Percentiles rank a stretch among this genome's conserved stretches.
Conservation (phyloP, 2,329 filamentous ascomycete genomes). For the Magnaporthiopsis rhizophila region DNA sequence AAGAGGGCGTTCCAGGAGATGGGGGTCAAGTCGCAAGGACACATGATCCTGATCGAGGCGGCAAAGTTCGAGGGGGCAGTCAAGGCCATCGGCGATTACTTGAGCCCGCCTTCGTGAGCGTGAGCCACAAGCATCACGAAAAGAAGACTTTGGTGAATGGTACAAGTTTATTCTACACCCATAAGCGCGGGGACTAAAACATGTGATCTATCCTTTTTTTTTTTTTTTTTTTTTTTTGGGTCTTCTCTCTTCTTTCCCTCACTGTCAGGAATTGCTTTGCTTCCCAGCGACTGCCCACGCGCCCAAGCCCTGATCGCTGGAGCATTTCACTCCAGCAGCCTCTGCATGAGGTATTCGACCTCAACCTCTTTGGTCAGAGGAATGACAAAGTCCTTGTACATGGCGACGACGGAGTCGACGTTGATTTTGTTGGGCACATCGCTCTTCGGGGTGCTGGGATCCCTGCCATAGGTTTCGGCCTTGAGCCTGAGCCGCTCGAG, state of each 20-base stretch:
- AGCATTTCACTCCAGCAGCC: slow-evolving; percentile 47
- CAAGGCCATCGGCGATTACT: slow-evolving; percentile 66
- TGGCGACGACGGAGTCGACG: slow-evolving; percentile 78
- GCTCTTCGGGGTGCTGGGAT: slow-evolving; percentile 60
- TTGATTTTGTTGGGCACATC: slow-evolving; percentile 70
- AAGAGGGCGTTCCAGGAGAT: slow-evolving; percentile 92
- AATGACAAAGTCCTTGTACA: slow-evolving; percentile 92
- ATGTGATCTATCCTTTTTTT: not conserved
- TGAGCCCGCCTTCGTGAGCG: slow-evolving; percentile 41
- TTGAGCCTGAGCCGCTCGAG: slow-evolving; percentile 80
- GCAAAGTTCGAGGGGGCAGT: slow-evolving; percentile 68
- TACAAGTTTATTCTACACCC: slow-evolving; percentile 1
- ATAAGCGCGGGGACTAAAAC: not conserved
- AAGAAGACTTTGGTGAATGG: slow-evolving; percentile 14
- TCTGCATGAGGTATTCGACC: slow-evolving; percentile 96
- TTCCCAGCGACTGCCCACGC: not conserved
- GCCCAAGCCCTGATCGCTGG: not conserved
- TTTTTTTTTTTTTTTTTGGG: not conserved
- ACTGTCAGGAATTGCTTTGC: not conserved
- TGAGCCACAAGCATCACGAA: slow-evolving; percentile 8
- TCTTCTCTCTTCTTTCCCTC: not conserved
- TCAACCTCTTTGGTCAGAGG: slow-evolving; percentile 97
- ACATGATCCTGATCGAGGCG: slow-evolving; percentile 80
- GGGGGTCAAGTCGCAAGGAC: slow-evolving; percentile 76
- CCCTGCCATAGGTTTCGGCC: slow-evolving; percentile 86